These are phyloP conservation scores for Lobulomyces angularis DNA, from an alignment of 192 early-diverging fungal species.

Conservation along the genomic window DNA sequence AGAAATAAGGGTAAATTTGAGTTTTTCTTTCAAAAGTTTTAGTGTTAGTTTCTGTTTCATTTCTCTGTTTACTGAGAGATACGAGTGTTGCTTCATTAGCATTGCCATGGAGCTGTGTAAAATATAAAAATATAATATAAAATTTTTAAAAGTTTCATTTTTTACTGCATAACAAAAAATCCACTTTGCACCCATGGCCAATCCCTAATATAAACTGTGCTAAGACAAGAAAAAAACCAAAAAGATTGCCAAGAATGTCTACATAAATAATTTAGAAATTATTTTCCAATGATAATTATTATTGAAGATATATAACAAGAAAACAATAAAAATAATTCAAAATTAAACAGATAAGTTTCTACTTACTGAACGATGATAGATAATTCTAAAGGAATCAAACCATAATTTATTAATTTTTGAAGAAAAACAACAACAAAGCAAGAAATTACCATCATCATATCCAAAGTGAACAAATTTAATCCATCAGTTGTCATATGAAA, in stretches of 20 bases:
- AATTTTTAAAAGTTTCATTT: too few species aligned
- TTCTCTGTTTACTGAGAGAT: constrained; percentile 67
- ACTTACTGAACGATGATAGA: constrained; percentile 46
- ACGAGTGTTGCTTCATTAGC: constrained; percentile 97
- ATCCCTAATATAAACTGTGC: constrained; percentile 32
- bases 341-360: constrained; percentile 24
- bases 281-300: not conserved
- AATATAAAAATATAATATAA: too few species aligned
- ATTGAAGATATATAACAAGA: constrained; percentile 47
- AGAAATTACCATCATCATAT: constrained; percentile 53
- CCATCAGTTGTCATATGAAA: constrained; percentile 49
- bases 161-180: constrained; percentile 78
- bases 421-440: constrained; percentile 53
- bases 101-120: constrained; percentile 75
- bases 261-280: not conserved
- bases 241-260: constrained; percentile 16
- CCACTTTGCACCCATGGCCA: constrained; percentile 88
- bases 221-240: constrained; percentile 25
- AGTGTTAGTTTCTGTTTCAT: constrained; percentile 20
- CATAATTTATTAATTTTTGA: constrained; percentile 37
- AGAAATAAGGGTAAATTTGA: not conserved
- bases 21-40: not conserved
- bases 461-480: constrained; percentile 53
- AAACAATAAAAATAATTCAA: constrained; percentile 38
- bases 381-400: constrained; percentile 27